Evolutionary conservation across 176 grass and related monocot species (phyloP), one percentile per base, ranked within the genome.

Genomic region (Carex cristatella): DNA sequence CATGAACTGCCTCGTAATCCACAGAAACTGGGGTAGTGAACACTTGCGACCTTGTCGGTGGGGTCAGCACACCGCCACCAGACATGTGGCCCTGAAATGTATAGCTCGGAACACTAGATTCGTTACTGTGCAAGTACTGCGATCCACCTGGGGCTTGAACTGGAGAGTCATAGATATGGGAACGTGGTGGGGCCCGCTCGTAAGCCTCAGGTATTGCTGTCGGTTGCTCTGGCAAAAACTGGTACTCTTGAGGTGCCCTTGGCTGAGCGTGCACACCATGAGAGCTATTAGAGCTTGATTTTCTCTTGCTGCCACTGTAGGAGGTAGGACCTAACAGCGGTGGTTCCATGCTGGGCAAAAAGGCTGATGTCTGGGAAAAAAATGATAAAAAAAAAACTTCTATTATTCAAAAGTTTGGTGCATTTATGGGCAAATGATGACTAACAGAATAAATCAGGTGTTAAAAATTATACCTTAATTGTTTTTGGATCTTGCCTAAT

Each of bases 141-240:
- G 87, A 79, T 31, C 89, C 92, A 48, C 85, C 65, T 71, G 85
- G 63, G 37, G 31, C 90, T 65, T 94, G 89, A 11, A 75, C n/a
- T 83, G 91, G 63, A 89, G 83, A 72, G 80, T 95, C 90, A 87
- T 92, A 95, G 28, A 84, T 89, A 65, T 79, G 88, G 0, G 89
- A 61, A 61, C 85, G 88, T 61, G 80, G 83, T 73, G 81, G 81
- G 13, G 13, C 83, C 85, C 87, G 88, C 74, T 98, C 95, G 88
- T 90, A 86, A 15, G 81, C 56, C 84, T 87, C 89, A 2, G 51
- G 74, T 74, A 80, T 78, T 76, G 91, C 90, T 68, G 76, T 92
- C 73, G 95, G 84, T 68, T 94, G 91, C 71, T 99, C 90, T 18
- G 96, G 91, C 77, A 99, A 85, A 89, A 99, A 99, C 64, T 92